Conservation (phyloP, 2,329 filamentous ascomycete species). For the Colletotrichum brevisporum region DNA sequence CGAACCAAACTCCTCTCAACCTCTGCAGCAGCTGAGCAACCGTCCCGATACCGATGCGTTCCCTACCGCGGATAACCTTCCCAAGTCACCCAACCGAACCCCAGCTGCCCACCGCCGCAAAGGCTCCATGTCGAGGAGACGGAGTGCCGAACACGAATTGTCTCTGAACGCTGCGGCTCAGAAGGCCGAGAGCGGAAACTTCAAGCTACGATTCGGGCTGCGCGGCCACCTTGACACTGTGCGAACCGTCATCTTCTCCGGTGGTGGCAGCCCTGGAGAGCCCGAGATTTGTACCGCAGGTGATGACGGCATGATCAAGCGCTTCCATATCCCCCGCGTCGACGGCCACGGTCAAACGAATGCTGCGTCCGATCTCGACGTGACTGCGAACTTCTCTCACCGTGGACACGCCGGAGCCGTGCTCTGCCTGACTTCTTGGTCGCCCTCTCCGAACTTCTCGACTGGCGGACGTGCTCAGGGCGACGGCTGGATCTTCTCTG, state of each 20-base stretch:
- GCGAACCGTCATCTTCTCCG: constrained; percentile 95
- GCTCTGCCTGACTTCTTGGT: constrained; percentile 88
- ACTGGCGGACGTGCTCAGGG: constrained; percentile 89
- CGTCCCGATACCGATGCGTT: constrained; percentile 92
- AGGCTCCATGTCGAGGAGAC: constrained; percentile 81
- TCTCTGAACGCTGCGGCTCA: constrained; percentile 63
- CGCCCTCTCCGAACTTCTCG: constrained; percentile 88
- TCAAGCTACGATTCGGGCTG: constrained; percentile 93
- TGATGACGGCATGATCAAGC: constrained; percentile 95
- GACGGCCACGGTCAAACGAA: constrained; percentile 64
- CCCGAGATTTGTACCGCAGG: constrained; percentile 97
- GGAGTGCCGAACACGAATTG: constrained; percentile 77
- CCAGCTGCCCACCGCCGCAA: constrained; percentile 82
- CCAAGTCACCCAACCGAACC: constrained; percentile 83
- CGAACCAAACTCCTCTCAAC: constrained; percentile 65
- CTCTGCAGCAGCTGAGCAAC: constrained; percentile 62
- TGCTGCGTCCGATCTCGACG: constrained; percentile 86
- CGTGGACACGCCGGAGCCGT: constrained; percentile 94
- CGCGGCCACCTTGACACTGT: constrained; percentile 95
- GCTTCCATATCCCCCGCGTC: constrained; percentile 94
- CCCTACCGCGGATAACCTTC: constrained; percentile 82
- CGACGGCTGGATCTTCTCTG: constrained; percentile 98
- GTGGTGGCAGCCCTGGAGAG: constrained; percentile 93
- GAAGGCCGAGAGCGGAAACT: constrained; percentile 80
- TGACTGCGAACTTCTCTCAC: constrained; percentile 94